These are phyloP conservation scores for Scheffersomyces insectosa DNA, from an alignment of 1,139 yeast species.

Conservation along the genomic window DNA sequence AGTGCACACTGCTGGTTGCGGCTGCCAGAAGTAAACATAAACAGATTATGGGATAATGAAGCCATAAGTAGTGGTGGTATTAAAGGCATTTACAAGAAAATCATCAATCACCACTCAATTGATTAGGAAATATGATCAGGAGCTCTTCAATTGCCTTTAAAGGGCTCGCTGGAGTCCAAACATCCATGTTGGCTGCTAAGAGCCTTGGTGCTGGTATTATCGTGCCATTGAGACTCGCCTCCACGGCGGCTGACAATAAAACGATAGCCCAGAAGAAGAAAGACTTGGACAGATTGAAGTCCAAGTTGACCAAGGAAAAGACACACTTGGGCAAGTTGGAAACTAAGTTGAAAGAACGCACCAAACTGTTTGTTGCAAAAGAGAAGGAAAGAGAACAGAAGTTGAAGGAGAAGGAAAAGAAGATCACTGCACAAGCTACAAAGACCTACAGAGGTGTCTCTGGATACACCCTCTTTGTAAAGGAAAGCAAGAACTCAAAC, in stretches of 20 bases:
- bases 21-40: too few relatives aligned
- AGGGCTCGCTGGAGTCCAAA: too few relatives aligned
- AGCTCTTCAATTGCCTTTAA: too few relatives aligned
- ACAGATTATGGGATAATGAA: too few relatives aligned
- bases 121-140: too few relatives aligned
- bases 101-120: too few relatives aligned
- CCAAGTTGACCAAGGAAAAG: conserved; percentile 26
- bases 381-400: conserved; percentile 16
- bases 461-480: conserved; percentile 31
- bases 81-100: too few relatives aligned
- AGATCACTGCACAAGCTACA: conserved; percentile 25
- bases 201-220: too few relatives aligned
- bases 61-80: too few relatives aligned
- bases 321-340: conserved; percentile 19
- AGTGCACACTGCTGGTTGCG: too few relatives aligned
- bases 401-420: conserved; percentile 18
- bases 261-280: conserved; percentile 10
- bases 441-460: conserved; percentile 28
- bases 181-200: too few relatives aligned
- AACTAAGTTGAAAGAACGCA: conserved; percentile 18
- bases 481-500: conserved; percentile 18
- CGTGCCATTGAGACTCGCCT: background rate
- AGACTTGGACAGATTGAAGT: conserved; percentile 13
- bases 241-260: conserved; percentile 9
- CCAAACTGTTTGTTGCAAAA: conserved; percentile 14